Percentiles rank a stretch among this genome's conserved stretches.
phyloP scores from a whole-genome alignment of 2,329 filamentous ascomycete species.

The Alternaria sp. region DNA sequence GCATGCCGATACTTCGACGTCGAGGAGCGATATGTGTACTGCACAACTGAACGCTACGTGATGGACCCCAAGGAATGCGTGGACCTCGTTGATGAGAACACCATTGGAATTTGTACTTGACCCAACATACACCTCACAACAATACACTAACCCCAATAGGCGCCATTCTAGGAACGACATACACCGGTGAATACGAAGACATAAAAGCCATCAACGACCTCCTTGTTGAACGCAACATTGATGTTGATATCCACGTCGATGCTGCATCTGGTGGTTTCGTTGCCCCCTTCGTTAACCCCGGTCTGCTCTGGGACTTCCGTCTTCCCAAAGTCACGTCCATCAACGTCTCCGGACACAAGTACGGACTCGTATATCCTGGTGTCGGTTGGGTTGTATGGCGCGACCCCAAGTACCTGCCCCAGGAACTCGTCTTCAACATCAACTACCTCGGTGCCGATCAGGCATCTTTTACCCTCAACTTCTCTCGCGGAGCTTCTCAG shows the following conservation, averaged over 20 bases:
- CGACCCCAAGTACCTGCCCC: slow-evolving; percentile 70
- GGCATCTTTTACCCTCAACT: slow-evolving; percentile 95
- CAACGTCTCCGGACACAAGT: slow-evolving; percentile 94
- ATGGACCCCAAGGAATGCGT: slow-evolving; percentile 71
- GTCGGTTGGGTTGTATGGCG: slow-evolving; percentile 96
- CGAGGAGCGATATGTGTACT: slow-evolving; percentile 82
- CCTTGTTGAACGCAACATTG: slow-evolving; percentile 75
- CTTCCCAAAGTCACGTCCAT: slow-evolving; percentile 90
- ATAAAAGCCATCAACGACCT: slow-evolving; percentile 92
- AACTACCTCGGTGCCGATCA: slow-evolving; percentile 98
- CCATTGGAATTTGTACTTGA: slow-evolving; percentile 80
- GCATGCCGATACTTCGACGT: slow-evolving; percentile 83
- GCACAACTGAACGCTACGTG: slow-evolving; percentile 68
- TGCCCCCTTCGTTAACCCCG: slow-evolving; percentile 86
- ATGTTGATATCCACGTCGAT: slow-evolving; percentile 92
- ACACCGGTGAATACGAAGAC: slow-evolving; percentile 93
- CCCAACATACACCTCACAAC: not conserved
- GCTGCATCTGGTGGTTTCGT: slow-evolving; percentile 93
- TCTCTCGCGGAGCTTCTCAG: slow-evolving; percentile 93
- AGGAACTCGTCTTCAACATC: slow-evolving; percentile 98
- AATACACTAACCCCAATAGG: slow-evolving; percentile 17
- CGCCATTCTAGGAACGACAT: slow-evolving; percentile 88
- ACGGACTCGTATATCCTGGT: slow-evolving; percentile 80
- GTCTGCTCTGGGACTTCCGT: slow-evolving; percentile 90
- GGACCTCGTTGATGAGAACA: slow-evolving; percentile 71